These are phyloP conservation scores for Harrya chromipes DNA, from an alignment of 768 basidiomycete genomes.

Conservation along the genomic window DNA sequence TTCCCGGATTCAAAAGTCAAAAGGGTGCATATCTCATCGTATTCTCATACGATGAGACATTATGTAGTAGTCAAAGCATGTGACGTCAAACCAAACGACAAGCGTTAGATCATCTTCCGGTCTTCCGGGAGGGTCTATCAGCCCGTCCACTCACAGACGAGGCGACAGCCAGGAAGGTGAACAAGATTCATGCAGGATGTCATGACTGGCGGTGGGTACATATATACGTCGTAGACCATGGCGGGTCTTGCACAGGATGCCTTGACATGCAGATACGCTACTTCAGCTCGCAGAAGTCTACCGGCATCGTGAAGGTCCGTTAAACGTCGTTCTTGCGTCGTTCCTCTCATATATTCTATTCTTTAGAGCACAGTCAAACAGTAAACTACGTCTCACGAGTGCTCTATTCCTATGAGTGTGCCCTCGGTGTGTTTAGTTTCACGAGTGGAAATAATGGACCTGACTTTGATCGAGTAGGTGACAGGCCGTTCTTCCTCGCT, in stretches of 20 bases:
- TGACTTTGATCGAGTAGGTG: slow-evolving; percentile 89
- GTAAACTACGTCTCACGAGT: no score
- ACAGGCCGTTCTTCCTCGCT: no score
- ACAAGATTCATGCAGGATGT: slow-evolving; percentile 73
- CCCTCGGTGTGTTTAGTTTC: slow-evolving; percentile 85
- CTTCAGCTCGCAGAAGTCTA: slow-evolving; percentile 27
- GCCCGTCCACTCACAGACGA: no score
- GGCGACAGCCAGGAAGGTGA: slow-evolving; percentile 47
- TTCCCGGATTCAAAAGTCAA: no score
- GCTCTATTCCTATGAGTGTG: slow-evolving; percentile 77
- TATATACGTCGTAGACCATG: slow-evolving; percentile 54
- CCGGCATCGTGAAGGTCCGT: slow-evolving; percentile 79
- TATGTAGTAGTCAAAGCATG: no score
- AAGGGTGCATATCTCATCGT: no score
- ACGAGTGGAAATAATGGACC: slow-evolving; percentile 77
- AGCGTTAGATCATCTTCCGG: no score
- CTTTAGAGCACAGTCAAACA: no score
- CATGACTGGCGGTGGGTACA: slow-evolving; percentile 67
- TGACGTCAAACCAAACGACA: no score
- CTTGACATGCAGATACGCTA: slow-evolving; percentile 89
- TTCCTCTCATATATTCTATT: no score
- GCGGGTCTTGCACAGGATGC: slow-evolving; percentile 67
- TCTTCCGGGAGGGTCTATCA: no score
- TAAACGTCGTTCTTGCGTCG: neutral
- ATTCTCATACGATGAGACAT: no score